Base-by-base conservation (phyloP, 2,329 filamentous ascomycete genomes). In the Diaporthe caulivora region DNA sequence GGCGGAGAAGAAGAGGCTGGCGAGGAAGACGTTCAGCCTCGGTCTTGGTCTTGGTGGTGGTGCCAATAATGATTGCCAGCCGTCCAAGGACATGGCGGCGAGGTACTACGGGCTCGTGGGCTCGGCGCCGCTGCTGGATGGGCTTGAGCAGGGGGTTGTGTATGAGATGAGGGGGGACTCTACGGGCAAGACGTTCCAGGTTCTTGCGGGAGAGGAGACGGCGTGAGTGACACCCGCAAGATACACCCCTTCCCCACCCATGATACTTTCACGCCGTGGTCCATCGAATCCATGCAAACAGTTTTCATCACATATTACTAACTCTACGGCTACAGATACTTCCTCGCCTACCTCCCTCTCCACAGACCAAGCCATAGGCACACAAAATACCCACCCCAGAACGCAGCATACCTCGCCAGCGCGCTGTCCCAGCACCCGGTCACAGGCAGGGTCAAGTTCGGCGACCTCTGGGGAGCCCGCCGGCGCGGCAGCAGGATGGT, bases 61-160 rank as follows among this genome's bases (percentile, higher is more conserved):
- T 13, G 10, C 29, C 13, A 7, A 15, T 24, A 2, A n/a, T 7
- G 7, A 1, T 1, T 1, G 18, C 4, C 26, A 49, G 44, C 57
- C 55, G n/a, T 53, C 57, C 18, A 49, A 55, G 31, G 40, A 51
- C 37, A 73, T 76, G 74, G 58, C 40, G 62, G 68, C 72, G 17
- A 21, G 34, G 29, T 76, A 72, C 57, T 68, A 73, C 37, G 70
- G 73, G 18, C 54, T 76, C 11, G 47, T 72, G 10, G 75, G 75
- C 31, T 72, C 34, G 18, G 31, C 40, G 1, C 62, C 70, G 9
- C 18, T 40, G 42, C 26, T 37, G 26, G 53, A 54, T 8, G 58
- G 58, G 26, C 62, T 74, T 4, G 58, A 72, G 62, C 31, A 51
- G 15, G 72, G 42, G 5, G 37, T 62, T 2, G 37, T 34, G 10